These are phyloP conservation scores for Panaeolus cyanescens DNA, from an alignment of 768 basidiomycete species.

Conservation along the genomic window DNA sequence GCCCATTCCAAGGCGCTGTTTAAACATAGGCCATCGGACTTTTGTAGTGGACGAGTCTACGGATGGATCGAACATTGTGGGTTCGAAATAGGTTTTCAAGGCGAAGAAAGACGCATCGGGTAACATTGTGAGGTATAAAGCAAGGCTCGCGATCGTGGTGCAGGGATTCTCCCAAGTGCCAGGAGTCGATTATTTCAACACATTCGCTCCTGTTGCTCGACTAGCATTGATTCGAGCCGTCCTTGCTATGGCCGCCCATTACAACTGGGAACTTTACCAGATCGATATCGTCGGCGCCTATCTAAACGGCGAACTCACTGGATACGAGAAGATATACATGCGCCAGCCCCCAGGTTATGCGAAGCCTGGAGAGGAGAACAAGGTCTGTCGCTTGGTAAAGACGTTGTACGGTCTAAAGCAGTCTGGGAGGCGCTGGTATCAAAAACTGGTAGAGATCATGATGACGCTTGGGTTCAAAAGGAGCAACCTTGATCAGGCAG, in stretches of 20 bases:
- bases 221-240: conserved; percentile 4
- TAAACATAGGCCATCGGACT: too few species aligned
- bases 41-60: too few species aligned
- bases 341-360: too few species aligned
- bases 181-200: too few species aligned
- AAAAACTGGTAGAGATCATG: conserved; percentile 18
- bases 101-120: conserved; percentile 34
- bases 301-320: conserved; percentile 6
- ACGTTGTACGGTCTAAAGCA: conserved; percentile 44
- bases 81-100: conserved; percentile 33
- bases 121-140: conserved; percentile 19
- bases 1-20: too few species aligned
- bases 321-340: conserved; percentile 4
- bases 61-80: conserved; percentile 18
- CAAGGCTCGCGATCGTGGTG: conserved; percentile 23
- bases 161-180: too few species aligned
- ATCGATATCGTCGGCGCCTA: conserved; percentile 7
- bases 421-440: conserved; percentile 34
- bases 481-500: conserved; percentile 16
- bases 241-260: conserved; percentile 3
- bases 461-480: conserved; percentile 8
- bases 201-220: too few species aligned
- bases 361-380: background rate
- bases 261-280: conserved; percentile 2
- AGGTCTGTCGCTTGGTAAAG: conserved; percentile 22